phyloP scores from a whole-genome alignment of 352 stramenopile species.

The Phytophthora foliorum region DNA sequence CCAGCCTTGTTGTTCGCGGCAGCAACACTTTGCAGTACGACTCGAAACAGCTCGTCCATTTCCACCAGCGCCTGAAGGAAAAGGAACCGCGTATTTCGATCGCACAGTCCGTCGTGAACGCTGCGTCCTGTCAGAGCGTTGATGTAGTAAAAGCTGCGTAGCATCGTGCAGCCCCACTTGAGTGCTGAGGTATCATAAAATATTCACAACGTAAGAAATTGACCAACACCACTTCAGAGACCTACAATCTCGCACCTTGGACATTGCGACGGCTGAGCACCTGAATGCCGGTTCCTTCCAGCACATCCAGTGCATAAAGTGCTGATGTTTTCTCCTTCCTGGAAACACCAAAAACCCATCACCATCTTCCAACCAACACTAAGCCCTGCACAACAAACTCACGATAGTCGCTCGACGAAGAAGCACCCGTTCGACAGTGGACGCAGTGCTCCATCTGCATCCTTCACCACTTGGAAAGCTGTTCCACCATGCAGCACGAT shows the following conservation, averaged over 20 bases:
- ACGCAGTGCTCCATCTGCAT: constrained; percentile 54
- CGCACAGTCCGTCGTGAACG: constrained; percentile 62
- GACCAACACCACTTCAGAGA: neutral
- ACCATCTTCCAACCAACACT: neutral
- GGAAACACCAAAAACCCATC: neutral
- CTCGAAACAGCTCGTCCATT: constrained; percentile 65
- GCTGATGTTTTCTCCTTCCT: constrained; percentile 81
- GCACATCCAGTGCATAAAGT: constrained; percentile 73
- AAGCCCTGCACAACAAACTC: constrained; percentile 26
- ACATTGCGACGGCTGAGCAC: constrained; percentile 83
- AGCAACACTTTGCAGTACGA: constrained; percentile 51
- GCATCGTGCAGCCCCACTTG: constrained; percentile 85
- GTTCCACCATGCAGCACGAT: constrained; percentile 77
- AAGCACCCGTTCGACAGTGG: constrained; percentile 77
- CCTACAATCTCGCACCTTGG: constrained; percentile 48
- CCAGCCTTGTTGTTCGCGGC: constrained; percentile 25
- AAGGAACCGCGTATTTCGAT: constrained; percentile 74
- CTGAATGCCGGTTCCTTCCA: constrained; percentile 80
- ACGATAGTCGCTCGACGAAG: constrained; percentile 85
- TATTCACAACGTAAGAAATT: neutral
- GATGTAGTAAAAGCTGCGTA: constrained; percentile 85
- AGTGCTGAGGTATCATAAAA: constrained; percentile 45
- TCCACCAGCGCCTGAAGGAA: constrained; percentile 78
- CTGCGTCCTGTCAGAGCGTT: constrained; percentile 71
- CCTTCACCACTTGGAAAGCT: constrained; percentile 75